Evolutionary conservation across 768 basidiomycete species (phyloP), one percentile per base, ranked within the genome.

Genomic region (Panaeolus papilionaceus): DNA sequence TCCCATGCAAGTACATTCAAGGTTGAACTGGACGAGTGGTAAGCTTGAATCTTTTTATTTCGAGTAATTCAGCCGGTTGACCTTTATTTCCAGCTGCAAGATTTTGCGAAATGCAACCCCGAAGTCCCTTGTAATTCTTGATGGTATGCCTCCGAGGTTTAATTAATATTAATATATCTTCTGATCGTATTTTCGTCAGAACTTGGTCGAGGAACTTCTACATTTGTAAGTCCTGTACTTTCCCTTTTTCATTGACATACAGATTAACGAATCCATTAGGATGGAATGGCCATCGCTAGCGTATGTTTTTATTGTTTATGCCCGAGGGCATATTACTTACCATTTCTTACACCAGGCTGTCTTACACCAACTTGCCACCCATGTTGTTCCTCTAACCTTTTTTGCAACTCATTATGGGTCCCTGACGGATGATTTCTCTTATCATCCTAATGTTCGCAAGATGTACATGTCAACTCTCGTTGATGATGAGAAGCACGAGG

Each of bases 341-440:
- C 39, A 3, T 51, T 16, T 62, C 20, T 40, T 39, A 68, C 39
- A 23, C 26, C 67, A 92, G 91, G 94, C 97, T 10, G 98, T 99
- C 14, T 78, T 99, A 20, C 98, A 99, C 76, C 89, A 97, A 75
- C 86, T 99, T 16, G 95, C 98, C 0, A 98, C 96, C 0, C 94
- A 94, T 73, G 96, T 94, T 0, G 81, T 98, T 4, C 91, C 96
- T 11, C 80, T 99, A 33, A 92, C 94, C 1, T 98, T 98, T 83
- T 99, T 99, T 73, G 97, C 98, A 40, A 99, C 98, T 0, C 98
- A 99, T 78, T 99, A 99, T 71, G 95, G 95, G 3, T 93, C 95
- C 0, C 83, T 99, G 49, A 98, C 97, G 8, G 94, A 98, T 72
- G 97, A 99, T 75, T 98, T 92, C 76, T 86, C 86, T 2, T 94